Conservation (phyloP, 2,329 filamentous ascomycete genomes). For the Microcyclospora tardicrescens region DNA sequence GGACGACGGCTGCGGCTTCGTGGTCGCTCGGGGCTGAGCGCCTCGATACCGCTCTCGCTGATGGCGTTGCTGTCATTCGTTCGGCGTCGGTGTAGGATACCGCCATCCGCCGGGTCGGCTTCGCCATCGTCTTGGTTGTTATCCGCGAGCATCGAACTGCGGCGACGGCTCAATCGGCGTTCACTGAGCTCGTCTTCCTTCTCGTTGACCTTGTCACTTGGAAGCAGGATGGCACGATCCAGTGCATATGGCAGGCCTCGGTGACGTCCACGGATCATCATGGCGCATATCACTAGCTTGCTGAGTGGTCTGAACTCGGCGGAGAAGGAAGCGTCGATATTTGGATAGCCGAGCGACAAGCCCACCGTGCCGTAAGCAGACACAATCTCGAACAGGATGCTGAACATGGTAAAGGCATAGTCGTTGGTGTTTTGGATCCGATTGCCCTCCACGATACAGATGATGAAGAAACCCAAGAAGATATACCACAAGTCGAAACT, state of each 20-base stretch:
- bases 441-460: slow-evolving; percentile 72
- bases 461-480: slow-evolving; percentile 83
- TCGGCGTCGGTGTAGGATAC: slow-evolving; percentile 11
- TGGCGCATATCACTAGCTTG: slow-evolving; percentile 53
- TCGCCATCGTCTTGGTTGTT: slow-evolving; percentile 1
- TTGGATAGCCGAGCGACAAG: slow-evolving; percentile 69
- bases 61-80: slow-evolving; percentile 16
- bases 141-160: slow-evolving; percentile 13
- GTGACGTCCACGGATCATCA: slow-evolving; percentile 53
- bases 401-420: slow-evolving; percentile 38
- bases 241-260: slow-evolving; percentile 54
- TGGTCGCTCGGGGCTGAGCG: slow-evolving; percentile 5
- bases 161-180: slow-evolving; percentile 20
- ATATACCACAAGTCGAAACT: slow-evolving; percentile 98
- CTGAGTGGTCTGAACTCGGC: slow-evolving; percentile 63
- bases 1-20: slow-evolving; percentile 6
- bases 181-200: slow-evolving; percentile 41
- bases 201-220: slow-evolving; percentile 49
- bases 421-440: slow-evolving; percentile 51
- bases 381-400: slow-evolving; percentile 67
- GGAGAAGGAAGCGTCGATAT: slow-evolving; percentile 65
- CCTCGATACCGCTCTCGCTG: slow-evolving; percentile 13
- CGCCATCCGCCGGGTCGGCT: slow-evolving; percentile 2
- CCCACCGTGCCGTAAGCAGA: slow-evolving; percentile 93
- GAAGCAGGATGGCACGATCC: slow-evolving; percentile 57